phyloP scores from a whole-genome alignment of 257 asterid genomes.

The Coffea canephora region DNA sequence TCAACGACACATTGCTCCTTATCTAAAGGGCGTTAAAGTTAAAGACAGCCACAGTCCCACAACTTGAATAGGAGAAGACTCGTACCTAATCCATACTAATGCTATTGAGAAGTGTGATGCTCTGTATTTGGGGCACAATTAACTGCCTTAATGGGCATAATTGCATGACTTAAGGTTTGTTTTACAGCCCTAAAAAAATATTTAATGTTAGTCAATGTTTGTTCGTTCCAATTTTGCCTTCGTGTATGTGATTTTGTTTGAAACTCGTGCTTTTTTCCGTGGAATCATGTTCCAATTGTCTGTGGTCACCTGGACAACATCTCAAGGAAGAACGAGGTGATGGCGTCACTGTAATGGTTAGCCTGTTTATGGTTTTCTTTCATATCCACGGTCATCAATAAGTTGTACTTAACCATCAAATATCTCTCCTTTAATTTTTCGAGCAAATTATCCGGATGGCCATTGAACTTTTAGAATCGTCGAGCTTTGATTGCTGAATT shows the following conservation, averaged over 20 bases:
- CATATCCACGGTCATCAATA: background rate
- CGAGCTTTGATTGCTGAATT: no score
- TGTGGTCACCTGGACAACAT: constrained; percentile 2
- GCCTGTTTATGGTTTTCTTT: background rate
- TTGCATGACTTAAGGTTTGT: background rate
- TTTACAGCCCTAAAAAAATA: background rate
- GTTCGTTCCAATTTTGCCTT: background rate
- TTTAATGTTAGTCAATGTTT: background rate
- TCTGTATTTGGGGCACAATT: background rate
- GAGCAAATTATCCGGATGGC: no score
- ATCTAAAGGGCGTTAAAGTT: background rate
- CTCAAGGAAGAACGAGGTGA: background rate
- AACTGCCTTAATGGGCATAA: background rate
- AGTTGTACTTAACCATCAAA: background rate
- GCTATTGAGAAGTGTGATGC: constrained; percentile 4
- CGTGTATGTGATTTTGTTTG: background rate
- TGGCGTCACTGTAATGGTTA: background rate
- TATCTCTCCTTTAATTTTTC: background rate
- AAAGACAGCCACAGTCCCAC: background rate
- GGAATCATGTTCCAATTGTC: constrained; percentile 4
- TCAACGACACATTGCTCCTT: constrained; percentile 7
- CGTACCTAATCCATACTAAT: background rate
- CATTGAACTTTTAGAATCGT: no score
- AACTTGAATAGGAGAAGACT: background rate
- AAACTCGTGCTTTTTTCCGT: background rate